Percentiles rank a stretch among this genome's conserved stretches.
Conservation (phyloP, 371 early-diverging fungal genomes). For the Syncephalastrum racemosum region DNA sequence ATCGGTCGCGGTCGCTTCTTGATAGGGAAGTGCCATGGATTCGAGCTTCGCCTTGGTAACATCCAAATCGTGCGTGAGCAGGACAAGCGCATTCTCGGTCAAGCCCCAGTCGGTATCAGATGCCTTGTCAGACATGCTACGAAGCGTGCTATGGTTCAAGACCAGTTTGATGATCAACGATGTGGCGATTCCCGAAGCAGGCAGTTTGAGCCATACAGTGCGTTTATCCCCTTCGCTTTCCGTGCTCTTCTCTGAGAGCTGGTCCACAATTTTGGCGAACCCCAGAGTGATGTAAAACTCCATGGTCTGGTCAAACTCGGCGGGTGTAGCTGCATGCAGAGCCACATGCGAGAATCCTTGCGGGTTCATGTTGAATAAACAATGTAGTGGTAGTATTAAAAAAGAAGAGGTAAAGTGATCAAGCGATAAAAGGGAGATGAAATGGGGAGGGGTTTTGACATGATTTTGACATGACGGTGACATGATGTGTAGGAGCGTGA, state of each 20-base stretch:
- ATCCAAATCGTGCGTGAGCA: slow-evolving; percentile 24
- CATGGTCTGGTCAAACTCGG: slow-evolving; percentile 35
- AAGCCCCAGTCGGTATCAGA: slow-evolving; percentile 34
- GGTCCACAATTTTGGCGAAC: slow-evolving; percentile 33
- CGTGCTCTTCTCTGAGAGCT: neutral
- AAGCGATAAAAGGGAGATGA: too few relatives aligned
- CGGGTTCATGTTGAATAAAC: slow-evolving; percentile 1
- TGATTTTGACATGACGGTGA: too few relatives aligned
- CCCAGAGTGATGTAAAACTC: slow-evolving; percentile 62
- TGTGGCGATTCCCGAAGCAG: slow-evolving; percentile 14
- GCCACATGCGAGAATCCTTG: slow-evolving; percentile 63
- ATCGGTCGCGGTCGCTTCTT: slow-evolving; percentile 26
- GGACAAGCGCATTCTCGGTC: slow-evolving; percentile 29
- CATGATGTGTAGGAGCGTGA: too few relatives aligned
- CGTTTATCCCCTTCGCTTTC: slow-evolving; percentile 19
- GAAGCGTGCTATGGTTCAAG: slow-evolving; percentile 39
- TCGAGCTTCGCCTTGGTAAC: slow-evolving; percentile 33
- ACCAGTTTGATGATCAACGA: slow-evolving; percentile 29
- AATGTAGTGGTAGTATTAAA: neutral
- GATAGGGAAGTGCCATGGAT: slow-evolving; percentile 21
- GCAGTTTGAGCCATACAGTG: slow-evolving; percentile 51
- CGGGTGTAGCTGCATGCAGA: slow-evolving; percentile 44
- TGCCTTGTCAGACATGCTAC: slow-evolving; percentile 7
- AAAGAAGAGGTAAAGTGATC: too few relatives aligned
- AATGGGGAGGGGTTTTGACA: too few relatives aligned